Base-by-base conservation (phyloP, 352 stramenopile genomes). In the Phytopythium boreale region DNA sequence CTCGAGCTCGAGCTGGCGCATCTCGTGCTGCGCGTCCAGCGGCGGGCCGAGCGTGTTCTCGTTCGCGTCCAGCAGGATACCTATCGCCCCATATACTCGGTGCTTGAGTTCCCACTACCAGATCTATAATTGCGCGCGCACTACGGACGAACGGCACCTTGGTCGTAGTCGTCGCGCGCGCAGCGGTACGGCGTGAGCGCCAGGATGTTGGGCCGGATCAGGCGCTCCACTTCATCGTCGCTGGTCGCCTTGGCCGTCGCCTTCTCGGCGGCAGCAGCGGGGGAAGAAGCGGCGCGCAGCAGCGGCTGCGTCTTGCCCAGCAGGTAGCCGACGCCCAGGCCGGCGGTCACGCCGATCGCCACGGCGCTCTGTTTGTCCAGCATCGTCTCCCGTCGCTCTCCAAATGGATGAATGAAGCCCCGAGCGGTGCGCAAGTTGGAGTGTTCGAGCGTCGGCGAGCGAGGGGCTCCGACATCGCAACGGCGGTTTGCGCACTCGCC, bases 181-280 rank as follows among this genome's bases (percentile, higher is more conserved):
- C 97, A 99, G 39, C 97, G 94, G 74, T 99, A 99, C 5, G 97
- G 97, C 56, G 93, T 95, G 50, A 99, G 81, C 39, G 87, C 76
- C 46, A 98, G 74, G 64, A 99, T 98, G 79, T 99, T 99, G 56
- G 91, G 88, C n/a, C 97, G 92, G 53, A 98, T 98, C 56, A 99
- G 84, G 12, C 79, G 69, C 67, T 90, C 82, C 20, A 95, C 68
- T 59, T 93, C 85, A 60, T 93, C 50, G 20, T 20, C 22, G n/a
- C 34, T 34, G 11, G 55, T 37, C 9, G 53, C 9, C n/a, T 19
- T 26, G 31, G 53, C 4, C n/a, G 53, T 11, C 53, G 31, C 19
- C 53, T n/a, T 20, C 31, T 46, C 14, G n/a, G 20, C 39, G 20
- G 49, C 15, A 26, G 53, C 51, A 0, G 20, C 51, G 12, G 46